Base-by-base conservation (phyloP, 2,329 filamentous ascomycete genomes). In the Sporothrix luriei region DNA sequence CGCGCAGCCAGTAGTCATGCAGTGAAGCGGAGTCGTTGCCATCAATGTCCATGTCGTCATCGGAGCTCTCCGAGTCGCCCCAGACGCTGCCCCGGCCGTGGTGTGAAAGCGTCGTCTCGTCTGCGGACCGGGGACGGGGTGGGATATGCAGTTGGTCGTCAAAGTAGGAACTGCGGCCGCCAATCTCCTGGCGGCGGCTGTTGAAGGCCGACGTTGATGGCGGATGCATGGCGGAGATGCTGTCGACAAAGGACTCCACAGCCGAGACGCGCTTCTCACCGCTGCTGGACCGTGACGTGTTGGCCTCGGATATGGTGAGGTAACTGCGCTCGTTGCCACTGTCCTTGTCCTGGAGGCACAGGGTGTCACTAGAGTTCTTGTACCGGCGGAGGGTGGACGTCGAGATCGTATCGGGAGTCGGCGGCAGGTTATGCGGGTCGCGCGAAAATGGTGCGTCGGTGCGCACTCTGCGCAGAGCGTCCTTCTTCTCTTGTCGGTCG, bases 371-470 rank as follows among this genome's bases (percentile, higher is more conserved):
- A 0, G 85, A 87, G 62, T 80, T 81, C 71, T 85, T 81, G 70
- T 82, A 84, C 16, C 81, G 80, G 6, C 82, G 80, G 46, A 88
- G 78, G 0, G 84, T 86, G 1, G 84, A 84, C 2, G 84, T 86
- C 1, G 86, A 86, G 24, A 87, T 84, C 0, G 86, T 88, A 73
- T 88, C 86, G 0, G 86, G 86, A 0, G 86, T 88, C 0, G 86
- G 86, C 11, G 86, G 86, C 1, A 88, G 77, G 21, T 77, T 77
- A 21, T 83, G 81, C 5, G 82, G 79, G 68, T 80, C 82, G 72
- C 77, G 77, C 5, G 78, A 71, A 74, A 79, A 71, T 69, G 79
- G 75, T n/a, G 79, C 80, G 40, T 84, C 82, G 0, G 84, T 87
- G 40, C 82, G 74, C 7, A 87, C 85, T 54, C 78, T 81, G 11